These are phyloP conservation scores for Mycena rebaudengoi DNA, from an alignment of 768 basidiomycete species.

Conservation along the genomic window DNA sequence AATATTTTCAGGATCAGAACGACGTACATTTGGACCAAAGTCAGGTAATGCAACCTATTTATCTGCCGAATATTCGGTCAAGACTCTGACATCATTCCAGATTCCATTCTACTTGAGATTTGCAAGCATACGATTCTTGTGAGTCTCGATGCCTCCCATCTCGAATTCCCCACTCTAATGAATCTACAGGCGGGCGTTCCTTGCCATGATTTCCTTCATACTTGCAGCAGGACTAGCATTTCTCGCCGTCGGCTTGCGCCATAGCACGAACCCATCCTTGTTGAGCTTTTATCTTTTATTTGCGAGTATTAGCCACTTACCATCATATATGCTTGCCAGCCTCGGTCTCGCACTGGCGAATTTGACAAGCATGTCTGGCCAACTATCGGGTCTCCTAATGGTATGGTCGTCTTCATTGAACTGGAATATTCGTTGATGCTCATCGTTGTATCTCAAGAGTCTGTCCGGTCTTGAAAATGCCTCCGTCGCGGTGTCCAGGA, in stretches of 20 bases:
- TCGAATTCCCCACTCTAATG: too few relatives aligned
- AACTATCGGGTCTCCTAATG: slow-evolving; percentile 5
- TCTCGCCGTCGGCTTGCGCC: slow-evolving; percentile 3
- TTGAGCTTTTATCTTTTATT: background rate
- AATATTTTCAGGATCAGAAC: background rate
- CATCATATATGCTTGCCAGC: background rate
- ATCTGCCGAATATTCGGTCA: background rate
- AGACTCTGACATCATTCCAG: background rate
- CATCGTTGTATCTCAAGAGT: background rate
- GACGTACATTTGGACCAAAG: slow-evolving; percentile 10
- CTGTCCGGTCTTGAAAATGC: slow-evolving; percentile 19
- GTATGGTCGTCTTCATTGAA: background rate
- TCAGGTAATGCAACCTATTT: slow-evolving; percentile 5
- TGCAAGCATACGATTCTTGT: slow-evolving; percentile 14
- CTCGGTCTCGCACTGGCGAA: slow-evolving; percentile 8
- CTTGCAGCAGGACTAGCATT: background rate
- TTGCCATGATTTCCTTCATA: background rate
- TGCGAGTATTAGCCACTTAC: background rate
- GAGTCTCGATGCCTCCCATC: too few relatives aligned
- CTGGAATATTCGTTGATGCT: too few relatives aligned
- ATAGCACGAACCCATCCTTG: background rate
- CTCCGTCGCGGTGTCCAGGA: slow-evolving; percentile 17
- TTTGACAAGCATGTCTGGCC: slow-evolving; percentile 11
- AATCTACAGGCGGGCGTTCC: slow-evolving; percentile 12
- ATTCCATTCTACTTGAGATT: slow-evolving; percentile 14